Evolutionary conservation across 2,329 filamentous ascomycete species (phyloP).

Genomic region (Verticillium klebahnii): DNA sequence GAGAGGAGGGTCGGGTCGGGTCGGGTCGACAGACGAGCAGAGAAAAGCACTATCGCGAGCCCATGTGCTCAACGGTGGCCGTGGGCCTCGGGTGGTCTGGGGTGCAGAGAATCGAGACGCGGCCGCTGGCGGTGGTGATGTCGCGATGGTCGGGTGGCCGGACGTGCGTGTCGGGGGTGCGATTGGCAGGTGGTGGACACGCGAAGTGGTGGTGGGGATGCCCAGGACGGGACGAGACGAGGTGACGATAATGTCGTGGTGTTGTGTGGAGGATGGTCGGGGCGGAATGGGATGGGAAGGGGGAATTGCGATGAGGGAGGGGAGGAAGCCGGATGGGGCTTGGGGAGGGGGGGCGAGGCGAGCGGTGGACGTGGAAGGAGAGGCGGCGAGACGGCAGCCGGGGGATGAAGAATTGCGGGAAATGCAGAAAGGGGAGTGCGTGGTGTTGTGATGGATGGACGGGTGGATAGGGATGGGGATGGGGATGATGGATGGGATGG

Average conservation of each 20-base stretch:
- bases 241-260: background rate
- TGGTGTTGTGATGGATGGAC: constrained; percentile 1
- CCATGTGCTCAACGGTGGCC: background rate
- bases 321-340: background rate
- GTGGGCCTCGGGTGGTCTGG: background rate
- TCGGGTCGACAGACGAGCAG: background rate
- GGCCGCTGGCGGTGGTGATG: constrained; percentile 3
- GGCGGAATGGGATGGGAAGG: background rate
- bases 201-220: background rate
- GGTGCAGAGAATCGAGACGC: background rate
- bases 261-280: background rate
- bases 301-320: background rate
- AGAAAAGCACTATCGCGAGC: background rate
- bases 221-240: background rate
- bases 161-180: background rate
- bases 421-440: constrained; percentile 4
- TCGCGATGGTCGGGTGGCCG: constrained; percentile 4
- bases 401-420: background rate
- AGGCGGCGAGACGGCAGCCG: background rate
- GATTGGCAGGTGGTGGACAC: background rate
- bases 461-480: background rate
- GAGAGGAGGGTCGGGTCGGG: background rate
- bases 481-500: background rate
- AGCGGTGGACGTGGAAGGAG: constrained; percentile 1
- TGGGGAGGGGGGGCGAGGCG: background rate